phyloP scores from a whole-genome alignment of 2,329 filamentous ascomycete species.

The Aspergillus intermedius region DNA sequence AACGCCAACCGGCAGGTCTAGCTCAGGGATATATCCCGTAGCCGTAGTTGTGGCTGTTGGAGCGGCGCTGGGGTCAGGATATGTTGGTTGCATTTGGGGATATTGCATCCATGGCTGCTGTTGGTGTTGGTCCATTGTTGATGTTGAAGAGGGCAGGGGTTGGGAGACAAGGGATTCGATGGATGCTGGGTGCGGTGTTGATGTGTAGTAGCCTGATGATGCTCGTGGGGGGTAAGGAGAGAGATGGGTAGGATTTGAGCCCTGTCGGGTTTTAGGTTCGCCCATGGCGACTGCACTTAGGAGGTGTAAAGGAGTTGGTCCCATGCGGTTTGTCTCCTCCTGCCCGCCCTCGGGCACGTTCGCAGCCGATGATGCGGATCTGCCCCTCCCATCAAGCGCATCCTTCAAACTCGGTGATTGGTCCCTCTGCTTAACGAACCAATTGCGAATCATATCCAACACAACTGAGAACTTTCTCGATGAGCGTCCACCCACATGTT shows the following conservation, averaged over 20 bases:
- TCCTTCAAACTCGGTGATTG: constrained; percentile 21
- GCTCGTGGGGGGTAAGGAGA: neutral
- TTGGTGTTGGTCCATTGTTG: neutral
- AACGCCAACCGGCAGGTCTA: constrained; percentile 21
- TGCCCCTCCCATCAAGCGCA: constrained; percentile 11
- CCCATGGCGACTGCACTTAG: constrained; percentile 38
- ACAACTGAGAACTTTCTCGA: constrained; percentile 66
- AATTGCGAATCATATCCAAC: constrained; percentile 61
- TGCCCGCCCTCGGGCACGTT: neutral
- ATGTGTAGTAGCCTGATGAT: neutral
- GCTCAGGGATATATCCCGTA: neutral
- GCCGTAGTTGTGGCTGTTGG: neutral
- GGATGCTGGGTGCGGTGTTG: constrained; percentile 1
- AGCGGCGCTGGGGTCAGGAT: constrained; percentile 11
- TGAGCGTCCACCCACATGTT: constrained; percentile 57
- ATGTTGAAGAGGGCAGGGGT: constrained; percentile 2
- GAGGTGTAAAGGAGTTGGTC: constrained; percentile 31
- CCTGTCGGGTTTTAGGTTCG: constrained; percentile 13
- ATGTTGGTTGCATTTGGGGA: constrained; percentile 3
- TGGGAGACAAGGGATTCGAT: constrained; percentile 7
- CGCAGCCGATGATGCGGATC: neutral
- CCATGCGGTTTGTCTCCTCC: neutral
- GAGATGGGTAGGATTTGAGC: constrained; percentile 2
- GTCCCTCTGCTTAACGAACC: constrained; percentile 53
- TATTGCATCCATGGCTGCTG: neutral